Evolutionary conservation across 1,284 basidiomycete species (phyloP).

Genomic region (Fomitopsis palustris): DNA sequence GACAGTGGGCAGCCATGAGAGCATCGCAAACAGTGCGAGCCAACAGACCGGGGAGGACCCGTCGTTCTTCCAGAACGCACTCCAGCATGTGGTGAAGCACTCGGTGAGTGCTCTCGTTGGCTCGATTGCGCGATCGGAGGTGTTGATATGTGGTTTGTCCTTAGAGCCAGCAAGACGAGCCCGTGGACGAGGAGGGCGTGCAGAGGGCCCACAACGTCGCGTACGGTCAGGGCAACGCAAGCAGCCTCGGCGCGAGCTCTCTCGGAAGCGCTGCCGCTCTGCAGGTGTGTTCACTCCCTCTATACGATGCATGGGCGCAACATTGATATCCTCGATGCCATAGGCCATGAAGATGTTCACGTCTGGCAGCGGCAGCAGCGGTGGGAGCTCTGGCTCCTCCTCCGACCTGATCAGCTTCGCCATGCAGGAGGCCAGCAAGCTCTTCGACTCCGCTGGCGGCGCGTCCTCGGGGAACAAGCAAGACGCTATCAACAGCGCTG

Average conservation of each 20-base stretch:
- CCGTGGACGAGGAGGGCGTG: constrained; percentile 67
- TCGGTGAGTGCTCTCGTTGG: constrained; percentile 28
- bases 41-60: constrained; percentile 48
- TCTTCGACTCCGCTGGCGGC: constrained; percentile 72
- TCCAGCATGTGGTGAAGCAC: constrained; percentile 49
- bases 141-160: neutral
- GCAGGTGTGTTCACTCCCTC: constrained; percentile 43
- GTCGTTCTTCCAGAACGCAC: constrained; percentile 48
- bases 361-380: constrained; percentile 43
- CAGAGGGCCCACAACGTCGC: constrained; percentile 58
- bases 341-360: constrained; percentile 66
- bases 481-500: constrained; percentile 78
- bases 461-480: constrained; percentile 69
- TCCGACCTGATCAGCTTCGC: constrained; percentile 76
- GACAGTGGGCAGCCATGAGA: constrained; percentile 54
- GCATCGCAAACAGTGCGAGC: constrained; percentile 49
- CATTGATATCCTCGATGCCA: no score
- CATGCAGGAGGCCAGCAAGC: constrained; percentile 74
- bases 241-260: constrained; percentile 50
- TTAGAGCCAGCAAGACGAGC: constrained; percentile 48
- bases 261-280: constrained; percentile 77
- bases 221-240: constrained; percentile 49
- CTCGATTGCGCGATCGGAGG: neutral
- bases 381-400: constrained; percentile 46
- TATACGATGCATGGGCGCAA: neutral